A percentile compares a stretch with the other conserved stretches of the same genome.
Conservation (phyloP, 805 yeast species). For the Kurtzmaniella cleridarum region DNA sequence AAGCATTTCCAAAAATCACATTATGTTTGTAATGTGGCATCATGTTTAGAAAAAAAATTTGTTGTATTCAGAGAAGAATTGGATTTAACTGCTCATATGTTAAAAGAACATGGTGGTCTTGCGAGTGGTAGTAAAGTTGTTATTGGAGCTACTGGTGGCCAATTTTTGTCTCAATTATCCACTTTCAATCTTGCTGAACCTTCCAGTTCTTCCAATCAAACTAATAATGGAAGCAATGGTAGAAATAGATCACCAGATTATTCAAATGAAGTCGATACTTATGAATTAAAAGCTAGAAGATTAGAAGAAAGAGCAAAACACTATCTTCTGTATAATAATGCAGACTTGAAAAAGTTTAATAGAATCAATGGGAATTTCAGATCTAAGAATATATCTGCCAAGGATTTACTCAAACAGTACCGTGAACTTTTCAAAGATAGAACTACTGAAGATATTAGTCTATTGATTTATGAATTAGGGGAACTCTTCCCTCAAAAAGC, state of each 20-base stretch:
- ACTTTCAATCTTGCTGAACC: slow-evolving; percentile 39
- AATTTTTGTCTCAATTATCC: slow-evolving; percentile 57
- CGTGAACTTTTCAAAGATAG: slow-evolving; percentile 38
- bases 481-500: slow-evolving; percentile 50
- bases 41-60: slow-evolving; percentile 83
- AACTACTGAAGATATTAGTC: slow-evolving; percentile 44
- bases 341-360: slow-evolving; percentile 44
- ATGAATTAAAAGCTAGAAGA: slow-evolving; percentile 50
- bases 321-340: slow-evolving; percentile 53
- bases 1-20: slow-evolving; percentile 72
- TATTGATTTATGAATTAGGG: slow-evolving; percentile 56
- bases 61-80: slow-evolving; percentile 86
- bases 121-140: slow-evolving; percentile 39
- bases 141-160: slow-evolving; percentile 30
- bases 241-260: slow-evolving; percentile 7
- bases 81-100: slow-evolving; percentile 83
- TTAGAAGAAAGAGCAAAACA: slow-evolving; percentile 83
- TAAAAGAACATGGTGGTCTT: slow-evolving; percentile 69
- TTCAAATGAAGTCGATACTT: slow-evolving; percentile 32
- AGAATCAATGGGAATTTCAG: slow-evolving; percentile 44
- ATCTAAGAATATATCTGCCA: slow-evolving; percentile 41
- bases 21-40: slow-evolving; percentile 67
- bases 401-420: slow-evolving; percentile 44
- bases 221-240: slow-evolving; percentile 11
- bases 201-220: slow-evolving; percentile 10